A percentile compares a stretch with the other conserved stretches of the same genome.
These are phyloP conservation scores for Talaromyces albobiverticillius DNA, from an alignment of 2,329 filamentous ascomycete genomes.

Conservation along the genomic window DNA sequence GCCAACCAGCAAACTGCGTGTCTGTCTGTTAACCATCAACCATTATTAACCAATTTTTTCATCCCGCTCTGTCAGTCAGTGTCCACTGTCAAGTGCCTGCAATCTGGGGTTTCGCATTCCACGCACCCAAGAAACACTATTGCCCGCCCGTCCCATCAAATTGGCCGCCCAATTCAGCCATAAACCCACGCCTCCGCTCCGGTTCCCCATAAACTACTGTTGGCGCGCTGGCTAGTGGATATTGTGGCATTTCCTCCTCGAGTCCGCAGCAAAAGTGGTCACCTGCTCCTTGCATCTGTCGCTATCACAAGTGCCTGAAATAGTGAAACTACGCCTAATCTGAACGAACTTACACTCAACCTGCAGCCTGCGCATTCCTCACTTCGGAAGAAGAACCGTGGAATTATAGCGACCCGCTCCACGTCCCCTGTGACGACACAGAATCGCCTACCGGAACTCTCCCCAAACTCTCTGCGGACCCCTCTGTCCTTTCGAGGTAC, in stretches of 20 bases:
- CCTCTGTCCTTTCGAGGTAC: slow-evolving; percentile 5
- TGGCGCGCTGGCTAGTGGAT: slow-evolving; percentile 8
- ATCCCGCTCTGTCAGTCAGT: background rate
- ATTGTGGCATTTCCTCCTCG: slow-evolving; percentile 18
- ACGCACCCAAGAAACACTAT: no score
- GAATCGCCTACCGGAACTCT: background rate
- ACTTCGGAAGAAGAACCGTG: slow-evolving; percentile 3
- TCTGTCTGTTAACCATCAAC: background rate
- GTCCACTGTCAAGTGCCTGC: background rate
- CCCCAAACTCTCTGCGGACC: background rate
- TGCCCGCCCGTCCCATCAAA: no score
- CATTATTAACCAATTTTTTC: no score
- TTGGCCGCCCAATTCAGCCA: background rate
- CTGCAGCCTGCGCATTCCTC: slow-evolving; percentile 7
- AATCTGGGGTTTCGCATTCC: background rate
- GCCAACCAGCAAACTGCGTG: slow-evolving; percentile 12
- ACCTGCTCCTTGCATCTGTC: slow-evolving; percentile 17
- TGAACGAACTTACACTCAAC: background rate
- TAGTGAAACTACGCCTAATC: slow-evolving; percentile 1
- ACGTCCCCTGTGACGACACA: slow-evolving; percentile 10
- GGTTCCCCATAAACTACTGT: background rate
- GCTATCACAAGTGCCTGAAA: slow-evolving; percentile 17
- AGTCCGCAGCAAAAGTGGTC: slow-evolving; percentile 5
- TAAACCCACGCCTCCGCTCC: background rate
- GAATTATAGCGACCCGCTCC: slow-evolving; percentile 5